A percentile compares a stretch with the other conserved stretches of the same genome.
Evolutionary conservation across 164 flowering plant genomes (phyloP).

Genomic region (Paratinospora sagittata): DNA sequence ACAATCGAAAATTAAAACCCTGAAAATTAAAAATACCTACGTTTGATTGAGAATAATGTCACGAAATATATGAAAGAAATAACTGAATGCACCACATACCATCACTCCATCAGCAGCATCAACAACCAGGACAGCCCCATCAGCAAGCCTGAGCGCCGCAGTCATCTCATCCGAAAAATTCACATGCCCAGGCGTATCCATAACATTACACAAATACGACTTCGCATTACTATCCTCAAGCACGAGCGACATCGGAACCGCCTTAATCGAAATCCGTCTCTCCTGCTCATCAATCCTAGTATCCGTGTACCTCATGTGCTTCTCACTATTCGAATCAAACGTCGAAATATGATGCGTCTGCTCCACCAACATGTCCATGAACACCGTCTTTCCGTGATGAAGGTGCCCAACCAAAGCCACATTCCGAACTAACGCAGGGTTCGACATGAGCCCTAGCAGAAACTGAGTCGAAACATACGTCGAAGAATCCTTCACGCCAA

Average conservation of each 20-base stretch:
- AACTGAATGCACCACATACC: conserved; percentile 20
- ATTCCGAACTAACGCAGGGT: conserved; percentile 82
- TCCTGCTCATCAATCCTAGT: conserved; percentile 99
- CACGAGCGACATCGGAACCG: conserved; percentile 94
- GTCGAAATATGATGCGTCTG: conserved; percentile 91
- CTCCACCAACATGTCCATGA: conserved; percentile 99
- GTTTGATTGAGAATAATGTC: not conserved
- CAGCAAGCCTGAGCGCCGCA: conserved; percentile 95
- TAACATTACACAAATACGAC: conserved; percentile 82
- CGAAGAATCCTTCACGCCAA: conserved; percentile 84
- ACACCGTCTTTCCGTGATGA: conserved; percentile 90
- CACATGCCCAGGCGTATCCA: conserved; percentile 98
- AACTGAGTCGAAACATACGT: conserved; percentile 90
- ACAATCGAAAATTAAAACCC: too few relatives aligned
- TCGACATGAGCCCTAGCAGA: conserved; percentile 86
- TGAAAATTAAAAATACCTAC: too few relatives aligned
- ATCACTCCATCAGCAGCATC: conserved; percentile 41
- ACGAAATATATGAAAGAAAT: not conserved
- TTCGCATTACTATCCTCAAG: conserved; percentile 93
- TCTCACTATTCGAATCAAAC: conserved; percentile 79
- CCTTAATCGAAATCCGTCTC: conserved; percentile 91
- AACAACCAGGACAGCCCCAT: conserved; percentile 73
- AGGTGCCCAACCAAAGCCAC: conserved; percentile 93
- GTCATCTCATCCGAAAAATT: conserved; percentile 99
- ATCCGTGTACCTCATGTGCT: conserved; percentile 96